Evolutionary conservation across 1,284 basidiomycete genomes (phyloP), one percentile per base, ranked within the genome.

Genomic region (Gastroboletus turbinatus): DNA sequence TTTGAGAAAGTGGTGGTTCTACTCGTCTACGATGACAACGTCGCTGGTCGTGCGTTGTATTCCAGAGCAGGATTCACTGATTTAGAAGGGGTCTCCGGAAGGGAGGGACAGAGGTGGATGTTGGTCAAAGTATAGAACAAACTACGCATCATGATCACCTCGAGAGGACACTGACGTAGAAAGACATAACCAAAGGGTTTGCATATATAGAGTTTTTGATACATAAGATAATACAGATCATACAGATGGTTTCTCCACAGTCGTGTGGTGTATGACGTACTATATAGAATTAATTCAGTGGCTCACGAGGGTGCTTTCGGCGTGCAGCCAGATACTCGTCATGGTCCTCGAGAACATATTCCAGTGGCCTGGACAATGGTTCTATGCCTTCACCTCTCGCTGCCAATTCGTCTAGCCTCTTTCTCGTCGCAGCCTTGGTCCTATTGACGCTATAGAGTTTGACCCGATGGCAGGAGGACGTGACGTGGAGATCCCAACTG

Each of bases 401-500:
- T 50, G 75, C 73, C 35, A 81, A 69, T 46, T 75, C 69, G 38
- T 69, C 69, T 27, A 83, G 66, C 32, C 80, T 74, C 54, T 63
- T 63, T 16, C 71, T 74, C 4, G 81, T 82, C 9, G 70, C 75
- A 2, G 77, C 73, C 42, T 67, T 72, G 2, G 74, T 67, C 46
- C 59, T 75, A 63, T 82, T 82, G 55, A 83, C 77, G 60, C 78
- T 80, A 67, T 81, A 82, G 2, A 82, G 48, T 63, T 81, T 82
- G 72, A 83, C 77, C 40, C 79, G 75, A 58, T 83, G 81, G 55
- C 73, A 76, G 1, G 80, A 82, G 19, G 80, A 82, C 0, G 81
- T 83, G 46, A 82, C 81, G 57, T 83, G 82, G 36, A 82, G 68
- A 48, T 80, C 80, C 82, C 80, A 82, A 66, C 79, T 82, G 57